Evolutionary conservation across 2,329 filamentous ascomycete species (phyloP).

Genomic region (Aspergillus costaricaensis): DNA sequence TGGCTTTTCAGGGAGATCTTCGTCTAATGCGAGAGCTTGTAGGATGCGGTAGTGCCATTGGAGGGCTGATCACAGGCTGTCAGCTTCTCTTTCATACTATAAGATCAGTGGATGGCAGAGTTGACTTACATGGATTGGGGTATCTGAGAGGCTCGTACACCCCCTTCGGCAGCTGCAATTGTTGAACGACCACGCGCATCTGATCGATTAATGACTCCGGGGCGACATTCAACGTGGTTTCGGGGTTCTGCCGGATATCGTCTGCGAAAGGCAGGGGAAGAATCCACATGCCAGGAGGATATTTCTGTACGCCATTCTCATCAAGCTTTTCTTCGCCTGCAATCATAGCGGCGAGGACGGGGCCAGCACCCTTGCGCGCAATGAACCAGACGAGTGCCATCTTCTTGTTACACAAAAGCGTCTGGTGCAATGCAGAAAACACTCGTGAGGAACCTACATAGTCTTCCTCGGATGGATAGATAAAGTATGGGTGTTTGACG

Average conservation of each 20-base stretch:
- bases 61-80: conserved; percentile 53
- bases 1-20: conserved; percentile 74
- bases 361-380: conserved; percentile 75
- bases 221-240: conserved; percentile 58
- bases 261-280: conserved; percentile 86
- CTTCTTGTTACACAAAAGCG: conserved; percentile 75
- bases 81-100: not conserved
- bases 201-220: conserved; percentile 73
- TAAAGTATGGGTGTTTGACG: conserved; percentile 81
- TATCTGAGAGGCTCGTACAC: conserved; percentile 84
- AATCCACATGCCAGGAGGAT: conserved; percentile 86
- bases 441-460: conserved; percentile 89
- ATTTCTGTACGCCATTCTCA: conserved; percentile 66
- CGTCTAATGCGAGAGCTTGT: conserved; percentile 86
- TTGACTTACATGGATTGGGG: conserved; percentile 69
- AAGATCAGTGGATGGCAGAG: not conserved
- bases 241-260: conserved; percentile 75
- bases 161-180: conserved; percentile 83
- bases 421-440: conserved; percentile 87
- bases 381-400: conserved; percentile 90
- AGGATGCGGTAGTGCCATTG: conserved; percentile 98
- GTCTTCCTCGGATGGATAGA: conserved; percentile 89
- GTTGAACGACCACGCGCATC: conserved; percentile 81
- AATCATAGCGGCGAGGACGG: conserved; percentile 76
- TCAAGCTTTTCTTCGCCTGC: conserved; percentile 70